Percentiles rank a stretch among this genome's conserved stretches.
phyloP scores from a whole-genome alignment of 768 basidiomycete genomes.

The Leccinum olivaceopallidum region DNA sequence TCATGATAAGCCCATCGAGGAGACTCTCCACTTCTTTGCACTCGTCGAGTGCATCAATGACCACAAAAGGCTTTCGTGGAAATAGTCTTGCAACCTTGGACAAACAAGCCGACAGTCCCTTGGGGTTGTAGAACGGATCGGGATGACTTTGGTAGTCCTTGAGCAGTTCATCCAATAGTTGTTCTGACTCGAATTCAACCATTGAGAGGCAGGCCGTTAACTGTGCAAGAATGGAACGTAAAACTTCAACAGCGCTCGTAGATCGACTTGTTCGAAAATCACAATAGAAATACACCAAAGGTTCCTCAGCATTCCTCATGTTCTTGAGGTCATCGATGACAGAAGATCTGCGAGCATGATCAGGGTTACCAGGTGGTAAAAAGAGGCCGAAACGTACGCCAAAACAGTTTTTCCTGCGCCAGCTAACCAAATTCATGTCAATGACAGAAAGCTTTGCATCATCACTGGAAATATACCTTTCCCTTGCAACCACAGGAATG shows the following conservation, averaged over 20 bases:
- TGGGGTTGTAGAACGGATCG: slow-evolving; percentile 2
- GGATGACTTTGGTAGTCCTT: slow-evolving; percentile 1
- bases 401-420: slow-evolving; percentile 2
- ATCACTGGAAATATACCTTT: slow-evolving; percentile 17
- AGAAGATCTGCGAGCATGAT: neutral
- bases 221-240: slow-evolving; percentile 24
- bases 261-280: slow-evolving; percentile 17
- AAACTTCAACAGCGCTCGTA: slow-evolving; percentile 14
- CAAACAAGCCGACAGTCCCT: slow-evolving; percentile 3
- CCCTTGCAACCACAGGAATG: slow-evolving; percentile 18
- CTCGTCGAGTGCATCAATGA: slow-evolving; percentile 28
- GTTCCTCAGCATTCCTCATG: neutral
- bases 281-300: slow-evolving; percentile 24
- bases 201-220: neutral
- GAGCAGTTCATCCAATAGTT: slow-evolving; percentile 7
- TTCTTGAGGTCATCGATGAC: neutral
- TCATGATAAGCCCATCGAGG: slow-evolving; percentile 9
- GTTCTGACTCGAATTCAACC: neutral
- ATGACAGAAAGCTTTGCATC: neutral
- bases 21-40: slow-evolving; percentile 17
- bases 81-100: slow-evolving; percentile 1
- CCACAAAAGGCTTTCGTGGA: slow-evolving; percentile 6
- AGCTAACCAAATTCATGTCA: neutral
- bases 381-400: neutral
- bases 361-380: neutral